Evolutionary conservation across 208 protist species (phyloP).

Genomic region (Zelonia costaricensis): DNA sequence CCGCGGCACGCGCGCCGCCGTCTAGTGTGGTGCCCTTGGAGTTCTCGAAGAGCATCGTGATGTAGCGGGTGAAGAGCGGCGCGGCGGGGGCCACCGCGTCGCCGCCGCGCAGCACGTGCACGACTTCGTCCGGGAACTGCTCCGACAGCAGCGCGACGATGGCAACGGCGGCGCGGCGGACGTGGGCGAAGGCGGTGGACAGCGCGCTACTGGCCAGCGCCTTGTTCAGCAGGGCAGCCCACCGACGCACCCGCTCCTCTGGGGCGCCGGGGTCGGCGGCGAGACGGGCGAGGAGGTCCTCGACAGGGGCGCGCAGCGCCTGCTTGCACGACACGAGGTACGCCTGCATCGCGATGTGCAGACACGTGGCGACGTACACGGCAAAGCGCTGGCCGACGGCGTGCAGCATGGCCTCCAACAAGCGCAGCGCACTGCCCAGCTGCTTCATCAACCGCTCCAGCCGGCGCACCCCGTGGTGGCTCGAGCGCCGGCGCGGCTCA

Average conservation of each 20-base stretch:
- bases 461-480: conserved; percentile 37
- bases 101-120: conserved; percentile 38
- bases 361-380: conserved; percentile 61
- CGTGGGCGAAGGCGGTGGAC: conserved; percentile 42
- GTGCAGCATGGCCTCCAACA: conserved; percentile 67
- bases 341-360: conserved; percentile 59
- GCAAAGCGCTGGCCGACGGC: conserved; percentile 69
- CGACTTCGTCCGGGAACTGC: conserved; percentile 76
- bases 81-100: neutral
- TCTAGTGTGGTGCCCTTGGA: conserved; percentile 42
- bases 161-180: conserved; percentile 49
- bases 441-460: conserved; percentile 68
- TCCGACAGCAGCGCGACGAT: conserved; percentile 74
- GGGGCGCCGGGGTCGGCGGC: neutral
- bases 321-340: conserved; percentile 84
- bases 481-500: conserved; percentile 18
- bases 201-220: conserved; percentile 40
- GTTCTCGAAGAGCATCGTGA: conserved; percentile 40
- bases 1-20: conserved; percentile 2
- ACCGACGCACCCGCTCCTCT: conserved; percentile 17
- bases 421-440: conserved; percentile 52
- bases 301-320: conserved; percentile 35
- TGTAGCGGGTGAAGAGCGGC: conserved; percentile 31
- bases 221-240: conserved; percentile 26
- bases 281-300: conserved; percentile 15